A percentile compares a stretch with the other conserved stretches of the same genome.
These are phyloP conservation scores for Thymus quinquecostatus DNA, from an alignment of 257 asterid genomes.

Conservation along the genomic window DNA sequence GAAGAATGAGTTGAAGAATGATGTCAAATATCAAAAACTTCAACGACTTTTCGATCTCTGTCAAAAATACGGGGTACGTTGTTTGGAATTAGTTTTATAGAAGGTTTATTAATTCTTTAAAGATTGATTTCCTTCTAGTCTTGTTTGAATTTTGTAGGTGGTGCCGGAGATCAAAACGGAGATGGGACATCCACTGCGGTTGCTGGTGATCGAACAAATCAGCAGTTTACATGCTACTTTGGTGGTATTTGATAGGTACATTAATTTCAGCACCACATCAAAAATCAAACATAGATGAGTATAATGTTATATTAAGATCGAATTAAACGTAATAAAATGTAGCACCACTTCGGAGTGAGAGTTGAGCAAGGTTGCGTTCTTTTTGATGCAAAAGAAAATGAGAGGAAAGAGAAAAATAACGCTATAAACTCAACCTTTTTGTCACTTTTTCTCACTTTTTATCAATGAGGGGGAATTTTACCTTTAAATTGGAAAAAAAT, in stretches of 20 bases:
- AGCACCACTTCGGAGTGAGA: no score
- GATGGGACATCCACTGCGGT: slow-evolving; percentile 69
- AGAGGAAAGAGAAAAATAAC: no score
- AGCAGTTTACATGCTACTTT: slow-evolving; percentile 58
- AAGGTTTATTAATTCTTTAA: background rate
- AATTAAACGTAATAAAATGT: no score
- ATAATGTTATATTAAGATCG: no score
- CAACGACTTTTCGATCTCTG: slow-evolving; percentile 54
- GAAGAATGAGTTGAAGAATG: slow-evolving; percentile 44
- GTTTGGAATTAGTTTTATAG: background rate
- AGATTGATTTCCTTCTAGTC: background rate
- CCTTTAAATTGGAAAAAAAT: no score
- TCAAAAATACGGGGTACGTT: slow-evolving; percentile 58
- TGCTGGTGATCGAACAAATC: slow-evolving; percentile 56
- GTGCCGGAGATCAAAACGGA: slow-evolving; percentile 59
- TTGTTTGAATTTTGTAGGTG: slow-evolving; percentile 44
- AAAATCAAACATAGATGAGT: no score
- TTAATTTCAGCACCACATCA: no score
- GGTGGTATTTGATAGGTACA: slow-evolving; percentile 70
- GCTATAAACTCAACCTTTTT: no score
- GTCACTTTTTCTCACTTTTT: no score
- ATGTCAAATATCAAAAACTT: slow-evolving; percentile 54
- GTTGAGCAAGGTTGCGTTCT: no score
- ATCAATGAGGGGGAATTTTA: no score
- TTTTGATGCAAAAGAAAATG: no score